Evolutionary conservation across 2,329 filamentous ascomycete species (phyloP).

Genomic region (Aspergillus quadrilineatus): DNA sequence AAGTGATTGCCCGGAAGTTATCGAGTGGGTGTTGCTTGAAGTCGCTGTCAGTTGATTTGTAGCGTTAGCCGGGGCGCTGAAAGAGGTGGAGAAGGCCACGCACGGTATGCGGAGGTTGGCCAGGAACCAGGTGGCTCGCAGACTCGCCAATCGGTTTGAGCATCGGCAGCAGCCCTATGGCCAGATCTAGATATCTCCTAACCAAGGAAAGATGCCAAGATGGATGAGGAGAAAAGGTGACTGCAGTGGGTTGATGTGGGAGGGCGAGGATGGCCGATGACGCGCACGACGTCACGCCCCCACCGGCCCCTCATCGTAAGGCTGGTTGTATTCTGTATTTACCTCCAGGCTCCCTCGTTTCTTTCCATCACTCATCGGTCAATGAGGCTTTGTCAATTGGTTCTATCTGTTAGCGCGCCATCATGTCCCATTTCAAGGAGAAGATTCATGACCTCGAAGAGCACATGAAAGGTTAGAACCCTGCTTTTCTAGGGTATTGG

Average conservation of each 20-base stretch:
- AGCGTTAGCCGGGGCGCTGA: background rate
- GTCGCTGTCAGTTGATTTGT: background rate
- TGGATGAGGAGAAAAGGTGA: background rate
- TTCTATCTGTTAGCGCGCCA: conserved; percentile 1
- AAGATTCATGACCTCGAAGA: conserved; percentile 28
- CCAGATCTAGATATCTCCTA: background rate
- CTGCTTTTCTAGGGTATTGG: background rate
- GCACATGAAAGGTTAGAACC: conserved; percentile 27
- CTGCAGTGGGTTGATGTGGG: background rate
- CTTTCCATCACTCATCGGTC: background rate
- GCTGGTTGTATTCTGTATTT: background rate
- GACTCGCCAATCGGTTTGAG: conserved; percentile 10
- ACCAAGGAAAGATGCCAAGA: conserved; percentile 3
- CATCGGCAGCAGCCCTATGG: conserved; percentile 2
- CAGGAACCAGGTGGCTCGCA: conserved; percentile 1
- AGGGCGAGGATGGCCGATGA: background rate
- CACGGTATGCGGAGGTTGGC: background rate
- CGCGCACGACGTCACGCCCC: background rate
- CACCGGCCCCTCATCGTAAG: background rate
- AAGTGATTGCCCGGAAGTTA: background rate
- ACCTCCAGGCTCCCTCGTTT: background rate
- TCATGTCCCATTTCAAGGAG: conserved; percentile 29
- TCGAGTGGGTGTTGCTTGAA: background rate
- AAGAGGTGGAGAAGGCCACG: background rate
- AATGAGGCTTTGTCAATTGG: background rate